phyloP scores from a whole-genome alignment of 345 rosid species.

The Psidium friedrichsthalianum region DNA sequence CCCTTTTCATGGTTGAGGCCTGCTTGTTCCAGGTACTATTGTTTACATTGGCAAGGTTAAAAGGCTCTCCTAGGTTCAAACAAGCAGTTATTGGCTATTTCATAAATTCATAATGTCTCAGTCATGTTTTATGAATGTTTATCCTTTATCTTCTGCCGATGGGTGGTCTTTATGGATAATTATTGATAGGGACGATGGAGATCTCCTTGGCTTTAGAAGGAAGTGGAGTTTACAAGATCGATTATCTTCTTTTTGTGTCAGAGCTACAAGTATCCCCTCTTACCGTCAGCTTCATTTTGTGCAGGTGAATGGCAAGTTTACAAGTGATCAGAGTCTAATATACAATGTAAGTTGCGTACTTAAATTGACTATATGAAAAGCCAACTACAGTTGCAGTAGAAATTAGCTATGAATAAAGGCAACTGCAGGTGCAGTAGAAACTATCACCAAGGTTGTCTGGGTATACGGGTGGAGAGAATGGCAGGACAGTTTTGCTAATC shows the following conservation, averaged over 20 bases:
- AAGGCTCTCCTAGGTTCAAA: neutral
- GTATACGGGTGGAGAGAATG: neutral
- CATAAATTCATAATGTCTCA: neutral
- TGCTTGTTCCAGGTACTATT: neutral
- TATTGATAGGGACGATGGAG: neutral
- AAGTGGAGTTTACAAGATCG: neutral
- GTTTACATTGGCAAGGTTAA: neutral
- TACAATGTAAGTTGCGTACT: slow-evolving; percentile 54
- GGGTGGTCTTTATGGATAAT: neutral
- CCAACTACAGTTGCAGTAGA: neutral
- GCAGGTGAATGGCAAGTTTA: slow-evolving; percentile 92
- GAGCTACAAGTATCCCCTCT: neutral
- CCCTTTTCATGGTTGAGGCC: neutral
- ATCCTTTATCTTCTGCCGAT: neutral
- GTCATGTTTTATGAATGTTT: neutral
- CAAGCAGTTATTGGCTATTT: neutral
- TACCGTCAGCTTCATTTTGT: neutral
- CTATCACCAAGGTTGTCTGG: neutral
- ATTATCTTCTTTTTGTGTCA: neutral
- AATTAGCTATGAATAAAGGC: neutral
- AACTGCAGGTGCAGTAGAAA: neutral
- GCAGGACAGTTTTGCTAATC: neutral
- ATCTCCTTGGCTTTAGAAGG: neutral
- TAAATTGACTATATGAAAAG: neutral
- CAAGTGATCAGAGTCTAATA: slow-evolving; percentile 65